phyloP scores from a whole-genome alignment of 495 filamentous ascomycete species.

The Penicillium coprophilum region DNA sequence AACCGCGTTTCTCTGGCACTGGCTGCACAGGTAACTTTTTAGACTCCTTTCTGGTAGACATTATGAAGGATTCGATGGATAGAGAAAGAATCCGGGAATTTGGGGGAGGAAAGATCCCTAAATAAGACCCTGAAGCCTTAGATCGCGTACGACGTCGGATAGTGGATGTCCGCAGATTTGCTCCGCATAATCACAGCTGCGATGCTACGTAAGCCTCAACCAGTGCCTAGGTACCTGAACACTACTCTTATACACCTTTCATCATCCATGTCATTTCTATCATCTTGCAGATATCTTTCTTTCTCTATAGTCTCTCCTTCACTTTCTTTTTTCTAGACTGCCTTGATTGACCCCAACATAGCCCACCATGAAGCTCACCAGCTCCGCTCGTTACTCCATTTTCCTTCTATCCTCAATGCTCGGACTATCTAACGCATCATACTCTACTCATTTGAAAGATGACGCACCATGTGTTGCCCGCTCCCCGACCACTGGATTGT shows the following conservation, averaged over 20 bases:
- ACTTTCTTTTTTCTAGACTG: background rate
- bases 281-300: background rate
- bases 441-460: constrained; percentile 30
- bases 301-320: constrained; percentile 5
- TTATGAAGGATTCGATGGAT: constrained; percentile 17
- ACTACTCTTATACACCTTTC: background rate
- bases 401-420: constrained; percentile 21
- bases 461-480: constrained; percentile 71
- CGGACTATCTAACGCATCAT: constrained; percentile 25
- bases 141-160: constrained; percentile 29
- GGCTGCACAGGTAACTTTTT: constrained; percentile 33
- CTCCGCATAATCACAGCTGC: constrained; percentile 19
- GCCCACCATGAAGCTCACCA: constrained; percentile 25
- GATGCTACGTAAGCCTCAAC: constrained; percentile 25
- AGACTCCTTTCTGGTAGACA: constrained; percentile 32
- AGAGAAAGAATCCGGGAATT: constrained; percentile 1
- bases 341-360: background rate
- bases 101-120: constrained; percentile 5
- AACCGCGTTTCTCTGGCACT: constrained; percentile 56
- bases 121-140: constrained; percentile 12
- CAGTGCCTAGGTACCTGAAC: background rate
- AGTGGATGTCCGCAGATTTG: constrained; percentile 14
- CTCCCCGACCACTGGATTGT: constrained; percentile 69
- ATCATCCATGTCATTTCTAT: background rate
- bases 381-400: constrained; percentile 23